Conservation (phyloP, 495 filamentous ascomycete species). For the Xylaria castorea region DNA sequence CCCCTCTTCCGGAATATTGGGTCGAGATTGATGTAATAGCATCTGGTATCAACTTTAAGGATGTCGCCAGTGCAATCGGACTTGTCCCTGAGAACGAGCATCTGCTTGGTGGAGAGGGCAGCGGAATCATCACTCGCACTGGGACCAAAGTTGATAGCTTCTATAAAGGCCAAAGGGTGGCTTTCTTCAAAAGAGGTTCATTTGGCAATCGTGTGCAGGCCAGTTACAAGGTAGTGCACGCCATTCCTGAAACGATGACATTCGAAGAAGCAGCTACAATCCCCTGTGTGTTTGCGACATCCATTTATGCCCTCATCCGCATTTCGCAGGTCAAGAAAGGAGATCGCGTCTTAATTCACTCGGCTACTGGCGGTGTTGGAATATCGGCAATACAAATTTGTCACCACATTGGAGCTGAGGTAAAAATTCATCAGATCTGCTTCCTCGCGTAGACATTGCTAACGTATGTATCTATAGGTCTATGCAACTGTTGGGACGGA, state of each 20-base stretch:
- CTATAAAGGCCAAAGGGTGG: conserved; percentile 41
- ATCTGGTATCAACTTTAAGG: conserved; percentile 49
- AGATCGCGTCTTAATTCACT: conserved; percentile 58
- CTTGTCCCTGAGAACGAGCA: conserved; percentile 42
- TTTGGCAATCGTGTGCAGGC: conserved; percentile 41
- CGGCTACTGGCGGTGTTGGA: conserved; percentile 56
- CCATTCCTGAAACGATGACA: conserved; percentile 43
- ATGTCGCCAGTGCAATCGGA: conserved; percentile 44
- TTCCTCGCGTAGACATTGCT: too few species aligned
- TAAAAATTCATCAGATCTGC: too few species aligned
- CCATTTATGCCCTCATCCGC: conserved; percentile 30
- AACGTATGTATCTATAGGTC: conserved; percentile 49
- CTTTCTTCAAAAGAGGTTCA: conserved; percentile 39
- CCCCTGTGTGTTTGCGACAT: conserved; percentile 46
- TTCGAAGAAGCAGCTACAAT: conserved; percentile 49
- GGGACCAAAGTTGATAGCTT: conserved; percentile 40
- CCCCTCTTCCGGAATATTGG: conserved; percentile 30
- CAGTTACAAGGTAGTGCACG: conserved; percentile 19
- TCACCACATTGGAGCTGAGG: too few species aligned
- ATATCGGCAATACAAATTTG: conserved; percentile 54
- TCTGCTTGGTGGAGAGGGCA: conserved; percentile 46
- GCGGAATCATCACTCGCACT: conserved; percentile 45
- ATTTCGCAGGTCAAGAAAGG: not conserved
- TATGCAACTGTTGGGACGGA: conserved; percentile 52
- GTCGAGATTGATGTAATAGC: conserved; percentile 46